Evolutionary conservation across 2,329 filamentous ascomycete species (phyloP).

Genomic region (Ophiostoma tasmaniense): DNA sequence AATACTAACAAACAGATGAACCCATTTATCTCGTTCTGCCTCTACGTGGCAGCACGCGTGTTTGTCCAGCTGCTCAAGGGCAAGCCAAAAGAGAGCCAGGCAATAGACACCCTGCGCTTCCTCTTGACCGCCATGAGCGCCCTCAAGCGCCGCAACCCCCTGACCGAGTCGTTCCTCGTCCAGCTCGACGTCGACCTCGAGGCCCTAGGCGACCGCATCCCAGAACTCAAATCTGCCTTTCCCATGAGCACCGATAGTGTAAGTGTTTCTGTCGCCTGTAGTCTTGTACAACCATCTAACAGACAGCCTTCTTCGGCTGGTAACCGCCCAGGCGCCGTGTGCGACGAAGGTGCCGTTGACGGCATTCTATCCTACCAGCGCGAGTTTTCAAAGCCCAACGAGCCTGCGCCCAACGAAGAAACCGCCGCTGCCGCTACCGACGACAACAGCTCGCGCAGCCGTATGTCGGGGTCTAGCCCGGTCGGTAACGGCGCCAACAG

Average conservation of each 20-base stretch:
- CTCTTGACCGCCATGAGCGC: constrained; percentile 84
- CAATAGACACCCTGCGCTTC: constrained; percentile 76
- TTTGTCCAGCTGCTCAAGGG: constrained; percentile 97
- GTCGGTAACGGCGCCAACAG: neutral
- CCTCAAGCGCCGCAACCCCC: constrained; percentile 75
- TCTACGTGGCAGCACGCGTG: constrained; percentile 91
- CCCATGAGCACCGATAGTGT: constrained; percentile 45
- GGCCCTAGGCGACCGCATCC: constrained; percentile 55
- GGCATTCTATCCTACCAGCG: constrained; percentile 36
- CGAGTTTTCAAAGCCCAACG: constrained; percentile 16
- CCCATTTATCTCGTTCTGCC: constrained; percentile 87
- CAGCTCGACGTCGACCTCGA: constrained; percentile 90
- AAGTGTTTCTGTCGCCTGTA: constrained; percentile 25
- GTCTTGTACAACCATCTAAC: neutral
- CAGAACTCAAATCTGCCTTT: constrained; percentile 47
- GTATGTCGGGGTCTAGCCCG: constrained; percentile 14
- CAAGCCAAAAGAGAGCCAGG: constrained; percentile 73
- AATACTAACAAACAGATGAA: constrained; percentile 58
- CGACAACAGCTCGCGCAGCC: constrained; percentile 5
- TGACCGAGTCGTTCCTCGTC: constrained; percentile 90
- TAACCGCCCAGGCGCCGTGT: constrained; percentile 15
- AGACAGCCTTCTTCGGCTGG: constrained; percentile 16
- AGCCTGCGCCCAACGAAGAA: constrained; percentile 4
- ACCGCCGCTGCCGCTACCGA: constrained; percentile 8
- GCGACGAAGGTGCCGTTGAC: constrained; percentile 23